Evolutionary conservation across 2,329 filamentous ascomycete species (phyloP), one percentile per base, ranked within the genome.

Genomic region (Fusarium phyllophilum): DNA sequence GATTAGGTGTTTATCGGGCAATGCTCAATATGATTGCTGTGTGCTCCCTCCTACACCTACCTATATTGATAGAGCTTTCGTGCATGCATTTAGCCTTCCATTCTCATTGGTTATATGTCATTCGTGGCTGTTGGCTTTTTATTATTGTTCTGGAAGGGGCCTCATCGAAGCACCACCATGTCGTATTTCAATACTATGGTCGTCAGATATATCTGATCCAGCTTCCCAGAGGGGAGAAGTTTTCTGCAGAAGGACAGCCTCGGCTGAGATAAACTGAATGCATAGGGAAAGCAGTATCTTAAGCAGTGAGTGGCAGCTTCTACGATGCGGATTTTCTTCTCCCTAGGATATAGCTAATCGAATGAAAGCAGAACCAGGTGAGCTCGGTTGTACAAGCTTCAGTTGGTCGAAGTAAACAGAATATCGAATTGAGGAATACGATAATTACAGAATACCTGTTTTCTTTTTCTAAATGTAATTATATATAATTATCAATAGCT

Each of bases 221-320:
- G 90, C 88, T 72, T 89, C 89, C 76, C 93, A 90, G 79, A 56
- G 94, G 94, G 41, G 94, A 96, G 87, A 93, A 93, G 81, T 89
- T 89, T 80, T 86, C 89, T 78, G 85, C 86, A 70, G 85, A 89
- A 75, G 91, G 89, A n/a, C 90, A 91, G 72, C 86, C 89, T 75
- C 91, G 85, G 73, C 88, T 89, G 78, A 90, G 83, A 77, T 90
- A 91, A 58, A 92, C 92, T 44, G 89, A 90, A 77, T 95, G 92
- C 83, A 95, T 92, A 11, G 94, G 94, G 56, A 93, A 96, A 46
- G 93, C 93, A 29, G 91, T 92, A 80, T 98, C 96, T 83, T 99
- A 99, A 3, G 96, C 96, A 15, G 97, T 99, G 46, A 15, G 97
- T 99, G 46, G 95, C 94, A 62, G 94, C 94, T 76, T 96, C 96